Base-by-base conservation (phyloP, 2,329 filamentous ascomycete genomes). In the Niveomyces coronatus region DNA sequence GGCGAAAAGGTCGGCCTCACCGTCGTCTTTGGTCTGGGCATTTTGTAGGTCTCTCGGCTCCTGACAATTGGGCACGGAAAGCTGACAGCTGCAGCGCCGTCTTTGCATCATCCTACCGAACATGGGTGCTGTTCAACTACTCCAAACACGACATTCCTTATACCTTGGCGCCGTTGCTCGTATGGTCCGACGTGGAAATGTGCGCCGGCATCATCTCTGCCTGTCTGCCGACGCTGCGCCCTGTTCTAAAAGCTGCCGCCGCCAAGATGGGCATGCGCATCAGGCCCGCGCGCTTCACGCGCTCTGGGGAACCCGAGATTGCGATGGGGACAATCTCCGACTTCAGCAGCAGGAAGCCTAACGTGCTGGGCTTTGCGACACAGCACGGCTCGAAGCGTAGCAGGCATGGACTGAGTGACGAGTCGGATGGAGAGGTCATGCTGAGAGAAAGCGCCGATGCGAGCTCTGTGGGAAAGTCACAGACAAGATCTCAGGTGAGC, bases 171-270 rank as follows among this genome's bases (percentile, higher is more conserved):
- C 61, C 59, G 1, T 60, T 64, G 0, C 60, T 64, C 4, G 64
- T 60, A 37, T 71, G 67, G 68, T 66, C 65, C 6, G 57, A 57
- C 4, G 63, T 70, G 43, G 68, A 71, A 47, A 63, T 66, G 51
- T 57, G 65, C 0, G 61, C 63, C 0, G 71, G 68, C 35, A 70
- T 75, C 44, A 57, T 71, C 30, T 70, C 68, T 0, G 70, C 70
- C 6, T 71, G 67, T 44, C 63, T 73, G 0, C 71, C 71, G 0
- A 71, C 70, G 1, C 54, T 74, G 27, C 60, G 67, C 5, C 68
- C 68, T 3, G 57, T 68, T 11, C 45, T 70, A 22, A 53, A 56
- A 4, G 14, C 47, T 9, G 40, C 34, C 14, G 34, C 30, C 15
- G 20, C 27, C 15, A 42, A 42, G 17, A 27, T 42, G 35, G 40